Evolutionary conservation across 139 green algal species (phyloP), one percentile per base, ranked within the genome.

Genomic region (Micromonas commoda): DNA sequence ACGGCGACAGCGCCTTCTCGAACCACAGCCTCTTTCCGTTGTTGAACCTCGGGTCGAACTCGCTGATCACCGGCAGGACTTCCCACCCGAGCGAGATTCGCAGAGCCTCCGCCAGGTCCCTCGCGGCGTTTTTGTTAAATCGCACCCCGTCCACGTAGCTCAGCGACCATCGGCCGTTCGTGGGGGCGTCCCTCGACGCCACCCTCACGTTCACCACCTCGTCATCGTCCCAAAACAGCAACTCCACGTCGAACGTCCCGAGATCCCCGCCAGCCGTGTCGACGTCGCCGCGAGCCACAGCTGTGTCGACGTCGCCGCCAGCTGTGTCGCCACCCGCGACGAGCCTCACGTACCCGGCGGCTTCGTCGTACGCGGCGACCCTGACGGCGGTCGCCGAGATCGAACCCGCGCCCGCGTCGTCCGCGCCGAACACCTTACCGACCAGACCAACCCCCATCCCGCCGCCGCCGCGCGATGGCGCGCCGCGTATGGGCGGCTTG

Each of bases 211-310:
- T 68, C 26, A 87, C 81, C 23, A 89, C 77, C 67, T 74, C 80
- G 70, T 89, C 85, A 33, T 82, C 80, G 66, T 67, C 1, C 34
- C 29, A 0, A 39, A 90, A 90, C 9, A 88, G 73, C 38, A 91
- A 91, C 63, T 91, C 87, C n/a, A 76, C 82, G 70, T 91, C 87
- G 2, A 89, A 80, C 0, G 89, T 71, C 6, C 51, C 2, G 81
- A 65, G 1, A 72, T 66, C 67, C 71, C 85, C 78, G 2, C 61
- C 77, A 32, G 52, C 71, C 34, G 79, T 54, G 2, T 21, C 61
- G 3, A 70, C 53, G 16, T 34, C 26, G n/a, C 77, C 77, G 60
- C 21, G n/a, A 26, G 19, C 76, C 53, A 78, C 21, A 6, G 52
- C 53, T 23, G 4, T 20, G 0, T 61, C 29, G 37, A 37, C 2